Evolutionary conservation across 257 asterid species (phyloP).

Genomic region (Solanum tacnaense): DNA sequence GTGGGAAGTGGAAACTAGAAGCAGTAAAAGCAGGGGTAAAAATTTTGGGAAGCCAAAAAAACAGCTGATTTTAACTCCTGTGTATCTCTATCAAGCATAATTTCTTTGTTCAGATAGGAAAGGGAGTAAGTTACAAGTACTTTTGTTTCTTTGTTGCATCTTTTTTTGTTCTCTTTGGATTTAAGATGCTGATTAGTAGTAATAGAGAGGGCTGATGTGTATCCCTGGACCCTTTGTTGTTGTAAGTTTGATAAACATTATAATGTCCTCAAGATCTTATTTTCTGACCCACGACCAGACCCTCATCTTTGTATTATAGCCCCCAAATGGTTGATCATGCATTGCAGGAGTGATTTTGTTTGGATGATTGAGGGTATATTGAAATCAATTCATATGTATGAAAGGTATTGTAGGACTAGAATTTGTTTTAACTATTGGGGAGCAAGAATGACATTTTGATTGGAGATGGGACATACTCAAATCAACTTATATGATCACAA

Average conservation of each 20-base stretch:
- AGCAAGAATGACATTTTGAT: not conserved
- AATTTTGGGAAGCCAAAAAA: conserved; percentile 14
- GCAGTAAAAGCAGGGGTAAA: conserved; percentile 14
- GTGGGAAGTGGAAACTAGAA: conserved; percentile 7
- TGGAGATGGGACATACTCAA: not conserved
- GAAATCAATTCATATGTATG: not conserved
- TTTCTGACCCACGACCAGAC: not conserved
- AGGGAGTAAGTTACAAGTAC: conserved; percentile 25
- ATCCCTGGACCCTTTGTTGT: conserved; percentile 9
- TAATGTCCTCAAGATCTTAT: not conserved
- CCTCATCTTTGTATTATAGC: not conserved
- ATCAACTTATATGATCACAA: not conserved
- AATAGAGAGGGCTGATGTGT: conserved; percentile 34
- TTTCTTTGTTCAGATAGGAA: conserved; percentile 45
- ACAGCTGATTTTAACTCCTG: conserved; percentile 21
- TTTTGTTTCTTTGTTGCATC: conserved; percentile 37
- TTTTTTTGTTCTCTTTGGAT: conserved; percentile 18
- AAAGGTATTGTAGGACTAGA: not conserved
- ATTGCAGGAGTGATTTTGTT: not conserved
- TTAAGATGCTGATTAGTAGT: conserved; percentile 36
- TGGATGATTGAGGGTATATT: not conserved
- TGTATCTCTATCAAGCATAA: conserved; percentile 52
- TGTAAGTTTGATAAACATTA: not conserved
- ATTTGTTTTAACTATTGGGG: not conserved
- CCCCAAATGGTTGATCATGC: not conserved